Percentiles rank a stretch among this genome's conserved stretches.
These are phyloP conservation scores for Boletus sp. DNA, from an alignment of 1,284 basidiomycete species.

Conservation along the genomic window DNA sequence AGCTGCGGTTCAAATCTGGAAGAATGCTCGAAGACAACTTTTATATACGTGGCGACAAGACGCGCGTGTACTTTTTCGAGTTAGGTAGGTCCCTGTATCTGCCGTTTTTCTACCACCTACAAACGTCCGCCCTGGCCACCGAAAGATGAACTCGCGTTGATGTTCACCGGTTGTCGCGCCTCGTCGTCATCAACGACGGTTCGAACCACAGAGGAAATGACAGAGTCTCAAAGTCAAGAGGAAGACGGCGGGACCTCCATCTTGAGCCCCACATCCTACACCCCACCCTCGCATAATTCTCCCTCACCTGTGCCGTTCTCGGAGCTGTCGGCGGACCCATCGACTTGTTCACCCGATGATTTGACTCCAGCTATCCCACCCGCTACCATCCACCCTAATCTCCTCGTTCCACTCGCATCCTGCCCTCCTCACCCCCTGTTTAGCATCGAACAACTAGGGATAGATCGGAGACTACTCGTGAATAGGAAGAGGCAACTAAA, in stretches of 20 bases:
- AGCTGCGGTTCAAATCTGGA: conserved; percentile 88
- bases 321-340: neutral
- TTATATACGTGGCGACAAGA: conserved; percentile 95
- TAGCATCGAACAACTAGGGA: conserved; percentile 71
- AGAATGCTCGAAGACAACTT: conserved; percentile 91
- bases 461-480: conserved; percentile 87
- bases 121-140: neutral
- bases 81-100: conserved; percentile 49
- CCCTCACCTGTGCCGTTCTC: neutral
- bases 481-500: conserved; percentile 91
- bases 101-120: neutral
- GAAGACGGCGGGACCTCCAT: conserved; percentile 24
- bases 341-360: neutral
- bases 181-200: conserved; percentile 35
- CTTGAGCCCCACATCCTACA: conserved; percentile 12
- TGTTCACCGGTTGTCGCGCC: conserved; percentile 69
- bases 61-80: conserved; percentile 94
- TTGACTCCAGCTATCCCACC: neutral
- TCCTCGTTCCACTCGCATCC: conserved; percentile 35
- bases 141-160: conserved; percentile 75
- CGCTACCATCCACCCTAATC: conserved; percentile 41
- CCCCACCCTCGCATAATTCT: conserved; percentile 4
- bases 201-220: conserved; percentile 38
- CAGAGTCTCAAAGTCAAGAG: conserved; percentile 36
- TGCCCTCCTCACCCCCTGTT: conserved; percentile 54